Evolutionary conservation across 2,329 filamentous ascomycete species (phyloP).

Genomic region (Monosporascus sp.): DNA sequence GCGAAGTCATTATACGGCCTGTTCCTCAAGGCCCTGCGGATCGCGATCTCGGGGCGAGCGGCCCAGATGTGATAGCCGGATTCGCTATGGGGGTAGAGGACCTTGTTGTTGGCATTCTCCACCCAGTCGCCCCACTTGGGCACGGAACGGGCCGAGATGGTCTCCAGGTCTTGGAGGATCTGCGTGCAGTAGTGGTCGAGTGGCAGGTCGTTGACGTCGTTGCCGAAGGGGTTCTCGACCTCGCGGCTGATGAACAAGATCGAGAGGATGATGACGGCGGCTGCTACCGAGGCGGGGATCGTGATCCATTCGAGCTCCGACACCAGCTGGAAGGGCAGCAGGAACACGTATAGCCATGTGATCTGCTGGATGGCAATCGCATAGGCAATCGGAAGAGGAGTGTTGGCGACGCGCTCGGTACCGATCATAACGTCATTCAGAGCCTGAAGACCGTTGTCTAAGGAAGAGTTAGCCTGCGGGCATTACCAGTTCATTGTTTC

Average conservation of each 20-base stretch:
- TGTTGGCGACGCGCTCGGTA: conserved; percentile 74
- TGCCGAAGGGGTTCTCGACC: conserved; percentile 80
- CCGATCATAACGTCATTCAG: conserved; percentile 69
- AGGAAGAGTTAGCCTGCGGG: conserved; percentile 26
- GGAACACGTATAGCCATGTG: conserved; percentile 76
- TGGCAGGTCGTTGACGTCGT: conserved; percentile 77
- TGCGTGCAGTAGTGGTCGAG: conserved; percentile 73
- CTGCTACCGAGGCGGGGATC: conserved; percentile 67
- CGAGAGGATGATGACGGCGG: conserved; percentile 78
- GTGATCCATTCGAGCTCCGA: conserved; percentile 62
- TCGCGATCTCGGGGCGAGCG: conserved; percentile 19
- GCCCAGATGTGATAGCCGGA: conserved; percentile 23
- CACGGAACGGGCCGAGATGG: conserved; percentile 56
- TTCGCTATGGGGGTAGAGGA: conserved; percentile 41
- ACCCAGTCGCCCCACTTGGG: conserved; percentile 47
- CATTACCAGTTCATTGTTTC: background rate
- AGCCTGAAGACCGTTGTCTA: conserved; percentile 53
- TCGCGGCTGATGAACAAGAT: conserved; percentile 70
- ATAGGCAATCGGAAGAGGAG: conserved; percentile 77
- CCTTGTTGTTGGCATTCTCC: conserved; percentile 38
- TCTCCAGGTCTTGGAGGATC: conserved; percentile 67
- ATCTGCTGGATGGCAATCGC: conserved; percentile 81
- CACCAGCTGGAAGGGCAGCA: conserved; percentile 77
- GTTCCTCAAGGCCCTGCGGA: conserved; percentile 21
- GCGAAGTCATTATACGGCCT: conserved; percentile 17